A percentile compares a stretch with the other conserved stretches of the same genome.
These are phyloP conservation scores for Gossypium bickii DNA, from an alignment of 345 rosid species.

Conservation along the genomic window DNA sequence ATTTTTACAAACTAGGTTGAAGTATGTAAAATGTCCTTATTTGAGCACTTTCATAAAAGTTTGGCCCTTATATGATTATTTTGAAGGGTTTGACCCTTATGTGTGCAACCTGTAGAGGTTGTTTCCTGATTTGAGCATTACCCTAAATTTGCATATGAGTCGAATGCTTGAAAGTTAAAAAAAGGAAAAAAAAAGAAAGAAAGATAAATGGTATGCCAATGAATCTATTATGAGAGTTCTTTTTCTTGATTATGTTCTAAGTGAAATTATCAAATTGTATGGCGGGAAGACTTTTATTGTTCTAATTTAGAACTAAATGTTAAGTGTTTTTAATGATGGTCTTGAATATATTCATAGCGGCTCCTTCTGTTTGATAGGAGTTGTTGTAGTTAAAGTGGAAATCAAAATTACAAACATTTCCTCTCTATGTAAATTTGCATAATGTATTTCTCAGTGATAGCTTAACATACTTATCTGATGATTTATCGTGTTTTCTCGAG, in stretches of 20 bases:
- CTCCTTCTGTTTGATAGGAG: not conserved
- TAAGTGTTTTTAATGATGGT: not conserved
- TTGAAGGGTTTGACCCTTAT: too few species aligned
- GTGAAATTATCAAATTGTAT: slow-evolving; percentile 1
- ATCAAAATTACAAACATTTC: not conserved
- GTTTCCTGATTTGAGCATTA: too few species aligned
- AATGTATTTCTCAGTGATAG: not conserved
- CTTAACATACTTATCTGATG: not conserved
- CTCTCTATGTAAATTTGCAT: not conserved
- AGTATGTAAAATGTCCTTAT: too few species aligned
- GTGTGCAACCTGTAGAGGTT: too few species aligned
- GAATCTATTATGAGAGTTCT: not conserved
- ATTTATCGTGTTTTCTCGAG: not conserved
- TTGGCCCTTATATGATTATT: too few species aligned
- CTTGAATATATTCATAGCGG: not conserved
- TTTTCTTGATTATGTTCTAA: not conserved
- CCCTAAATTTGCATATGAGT: too few species aligned
- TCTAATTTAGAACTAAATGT: not conserved
- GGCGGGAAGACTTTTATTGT: not conserved
- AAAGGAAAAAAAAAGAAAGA: too few species aligned
- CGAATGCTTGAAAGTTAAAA: too few species aligned
- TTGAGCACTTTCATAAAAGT: too few species aligned
- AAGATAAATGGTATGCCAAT: not conserved
- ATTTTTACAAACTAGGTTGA: too few species aligned
- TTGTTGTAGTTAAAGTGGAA: not conserved